Conservation (phyloP, 2,329 filamentous ascomycete genomes). For the Beauveria caledonica region DNA sequence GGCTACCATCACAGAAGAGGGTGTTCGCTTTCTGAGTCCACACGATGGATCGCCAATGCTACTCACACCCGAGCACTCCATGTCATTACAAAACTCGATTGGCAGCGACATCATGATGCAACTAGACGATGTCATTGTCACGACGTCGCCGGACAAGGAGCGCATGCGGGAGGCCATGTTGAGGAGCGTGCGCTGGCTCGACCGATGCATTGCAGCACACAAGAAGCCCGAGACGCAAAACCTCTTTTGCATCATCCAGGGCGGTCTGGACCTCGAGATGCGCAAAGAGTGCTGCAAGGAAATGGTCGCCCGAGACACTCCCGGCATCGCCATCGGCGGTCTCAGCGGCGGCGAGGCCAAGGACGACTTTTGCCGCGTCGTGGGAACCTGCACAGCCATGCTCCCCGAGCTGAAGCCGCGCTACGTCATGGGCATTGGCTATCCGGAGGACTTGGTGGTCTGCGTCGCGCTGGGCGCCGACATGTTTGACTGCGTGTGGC, state of each 20-base stretch:
- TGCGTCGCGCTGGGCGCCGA: slow-evolving; percentile 90
- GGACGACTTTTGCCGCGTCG: slow-evolving; percentile 82
- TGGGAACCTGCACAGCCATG: slow-evolving; percentile 74
- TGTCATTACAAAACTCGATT: slow-evolving; percentile 91
- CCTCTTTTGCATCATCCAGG: slow-evolving; percentile 97
- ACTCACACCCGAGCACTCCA: slow-evolving; percentile 93
- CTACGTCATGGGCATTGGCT: slow-evolving; percentile 98
- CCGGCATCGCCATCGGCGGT: slow-evolving; percentile 92
- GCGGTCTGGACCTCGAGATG: slow-evolving; percentile 82
- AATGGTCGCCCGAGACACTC: slow-evolving; percentile 87
- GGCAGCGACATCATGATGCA: slow-evolving; percentile 99
- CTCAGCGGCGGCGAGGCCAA: slow-evolving; percentile 94
- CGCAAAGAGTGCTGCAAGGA: slow-evolving; percentile 72
- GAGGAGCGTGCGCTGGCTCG: slow-evolving; percentile 88
- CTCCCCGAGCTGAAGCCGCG: slow-evolving; percentile 89
- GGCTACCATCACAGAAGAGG: slow-evolving; percentile 89
- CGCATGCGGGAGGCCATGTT: slow-evolving; percentile 95
- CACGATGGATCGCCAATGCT: slow-evolving; percentile 96
- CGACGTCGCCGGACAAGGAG: slow-evolving; percentile 79
- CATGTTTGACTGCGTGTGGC: slow-evolving; percentile 99
- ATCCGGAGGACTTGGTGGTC: slow-evolving; percentile 91
- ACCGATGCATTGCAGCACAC: slow-evolving; percentile 88
- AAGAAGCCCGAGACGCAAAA: slow-evolving; percentile 77
- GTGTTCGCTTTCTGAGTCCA: slow-evolving; percentile 90
- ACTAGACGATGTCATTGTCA: slow-evolving; percentile 94